Conservation (phyloP, 805 yeast genomes). For the Zygoascus flipseniorum region DNA sequence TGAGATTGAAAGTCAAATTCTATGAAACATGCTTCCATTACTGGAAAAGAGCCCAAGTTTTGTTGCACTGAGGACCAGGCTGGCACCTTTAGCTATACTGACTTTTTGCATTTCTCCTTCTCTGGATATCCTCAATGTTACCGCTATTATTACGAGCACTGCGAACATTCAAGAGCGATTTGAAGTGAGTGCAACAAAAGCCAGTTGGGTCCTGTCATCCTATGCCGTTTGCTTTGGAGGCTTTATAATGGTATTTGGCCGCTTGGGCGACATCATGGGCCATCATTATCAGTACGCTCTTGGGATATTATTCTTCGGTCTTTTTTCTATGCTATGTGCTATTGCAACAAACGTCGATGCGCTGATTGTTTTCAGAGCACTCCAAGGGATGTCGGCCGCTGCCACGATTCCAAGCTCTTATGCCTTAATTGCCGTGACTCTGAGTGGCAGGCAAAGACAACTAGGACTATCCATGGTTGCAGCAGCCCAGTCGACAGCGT, state of each 20-base stretch:
- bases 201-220: constrained; percentile 35
- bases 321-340: constrained; percentile 21
- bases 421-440: background rate
- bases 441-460: background rate
- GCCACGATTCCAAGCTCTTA: background rate
- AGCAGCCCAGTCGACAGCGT: background rate
- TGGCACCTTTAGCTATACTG: background rate
- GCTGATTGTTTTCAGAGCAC: background rate
- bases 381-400: constrained; percentile 1
- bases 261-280: constrained; percentile 36
- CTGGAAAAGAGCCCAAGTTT: background rate
- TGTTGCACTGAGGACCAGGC: background rate
- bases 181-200: constrained; percentile 10
- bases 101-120: background rate
- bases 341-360: background rate
- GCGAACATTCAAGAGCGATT: constrained; percentile 16
- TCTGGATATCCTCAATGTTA: constrained; percentile 20
- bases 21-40: background rate
- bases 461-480: background rate
- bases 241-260: constrained; percentile 37
- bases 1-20: no score
- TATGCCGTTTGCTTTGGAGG: constrained; percentile 39
- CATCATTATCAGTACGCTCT: constrained; percentile 26
- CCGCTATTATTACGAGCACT: constrained; percentile 19
- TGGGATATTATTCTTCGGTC: constrained; percentile 22